Conservation (phyloP, 2,329 filamentous ascomycete genomes). For the Colletotrichum simmondsii region DNA sequence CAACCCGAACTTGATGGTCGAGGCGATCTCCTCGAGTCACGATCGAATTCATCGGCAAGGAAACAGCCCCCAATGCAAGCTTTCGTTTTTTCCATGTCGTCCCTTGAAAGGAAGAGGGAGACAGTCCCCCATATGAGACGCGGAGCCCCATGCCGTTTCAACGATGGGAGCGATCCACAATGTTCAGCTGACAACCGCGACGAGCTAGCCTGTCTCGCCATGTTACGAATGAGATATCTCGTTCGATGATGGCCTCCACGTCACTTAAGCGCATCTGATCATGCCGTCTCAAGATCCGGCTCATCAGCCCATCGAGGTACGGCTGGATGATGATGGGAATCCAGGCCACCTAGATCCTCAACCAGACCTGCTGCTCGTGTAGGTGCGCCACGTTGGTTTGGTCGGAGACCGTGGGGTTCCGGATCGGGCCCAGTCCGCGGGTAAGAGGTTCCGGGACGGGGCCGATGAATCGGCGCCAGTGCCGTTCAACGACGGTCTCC, state of each 20-base stretch:
- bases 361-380: neutral
- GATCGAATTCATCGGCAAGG: neutral
- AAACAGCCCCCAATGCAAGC: neutral
- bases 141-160: neutral
- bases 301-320: neutral
- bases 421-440: neutral
- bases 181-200: neutral
- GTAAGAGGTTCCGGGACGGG: neutral
- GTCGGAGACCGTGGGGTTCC: constrained; percentile 1
- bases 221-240: neutral
- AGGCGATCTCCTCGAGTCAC: neutral
- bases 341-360: neutral
- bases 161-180: neutral
- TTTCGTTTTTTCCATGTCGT: neutral
- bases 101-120: neutral
- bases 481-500: neutral
- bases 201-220: neutral
- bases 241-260: neutral
- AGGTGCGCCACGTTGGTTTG: neutral
- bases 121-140: neutral
- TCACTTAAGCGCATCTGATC: neutral
- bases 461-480: neutral
- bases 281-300: neutral
- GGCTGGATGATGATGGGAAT: neutral
- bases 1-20: neutral